Evolutionary conservation across 768 basidiomycete species (phyloP).

Genomic region (Kwoniella bestiolae): DNA sequence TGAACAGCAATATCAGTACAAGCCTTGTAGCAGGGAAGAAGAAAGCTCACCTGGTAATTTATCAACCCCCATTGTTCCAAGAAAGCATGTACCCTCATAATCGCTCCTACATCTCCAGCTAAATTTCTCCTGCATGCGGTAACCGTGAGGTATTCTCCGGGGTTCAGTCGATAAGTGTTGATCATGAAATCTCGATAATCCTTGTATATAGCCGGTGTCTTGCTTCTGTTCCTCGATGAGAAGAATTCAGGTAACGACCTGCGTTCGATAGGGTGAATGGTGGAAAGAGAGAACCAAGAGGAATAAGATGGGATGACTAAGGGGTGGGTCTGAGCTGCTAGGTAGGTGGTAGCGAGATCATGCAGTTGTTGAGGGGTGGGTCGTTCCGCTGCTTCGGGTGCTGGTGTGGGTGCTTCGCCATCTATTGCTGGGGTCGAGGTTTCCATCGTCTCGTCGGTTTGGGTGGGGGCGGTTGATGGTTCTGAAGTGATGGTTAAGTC

Average conservation of each 20-base stretch:
- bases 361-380: constrained; percentile 66
- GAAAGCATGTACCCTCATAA: constrained; percentile 99
- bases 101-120: constrained; percentile 96
- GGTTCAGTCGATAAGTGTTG: constrained; percentile 93
- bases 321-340: constrained; percentile 95
- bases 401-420: constrained; percentile 52
- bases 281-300: constrained; percentile 96
- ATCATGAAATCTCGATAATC: constrained; percentile 99
- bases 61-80: constrained; percentile 98
- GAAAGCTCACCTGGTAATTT: constrained; percentile 84
- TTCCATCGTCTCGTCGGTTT: constrained; percentile 26
- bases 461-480: constrained; percentile 19
- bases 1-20: constrained; percentile 53
- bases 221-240: constrained; percentile 89
- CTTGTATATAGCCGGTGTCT: constrained; percentile 96
- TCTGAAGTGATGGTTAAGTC: too few species aligned
- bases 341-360: constrained; percentile 68
- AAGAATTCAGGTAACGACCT: constrained; percentile 97
- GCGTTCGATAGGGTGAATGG: constrained; percentile 88
- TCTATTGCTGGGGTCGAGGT: constrained; percentile 60
- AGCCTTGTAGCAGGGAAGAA: neutral
- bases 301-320: constrained; percentile 96
- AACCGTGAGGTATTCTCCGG: constrained; percentile 93
- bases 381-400: constrained; percentile 71
- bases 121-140: constrained; percentile 95